Evolutionary conservation across 805 yeast species (phyloP), one percentile per base, ranked within the genome.

Genomic region (Saturnispora bothae): DNA sequence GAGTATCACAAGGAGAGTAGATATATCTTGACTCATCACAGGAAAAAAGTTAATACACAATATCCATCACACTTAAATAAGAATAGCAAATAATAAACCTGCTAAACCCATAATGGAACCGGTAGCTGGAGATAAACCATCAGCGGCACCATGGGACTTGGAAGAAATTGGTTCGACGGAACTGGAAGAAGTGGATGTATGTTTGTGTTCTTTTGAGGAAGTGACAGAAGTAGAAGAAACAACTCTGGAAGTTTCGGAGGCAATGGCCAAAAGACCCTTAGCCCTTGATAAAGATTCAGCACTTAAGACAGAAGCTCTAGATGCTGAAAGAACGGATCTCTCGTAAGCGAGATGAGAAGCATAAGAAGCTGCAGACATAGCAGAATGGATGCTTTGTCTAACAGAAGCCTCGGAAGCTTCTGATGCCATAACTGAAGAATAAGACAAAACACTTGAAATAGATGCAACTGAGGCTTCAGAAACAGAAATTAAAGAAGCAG

Each of bases 241-340:
- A 39, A 36, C 23, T 28, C 37, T 36, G 21, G 45, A 44, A 34
- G 40, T 53, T 43, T 57, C 61, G 14, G 66, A 60, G 33, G 72
- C 67, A 38, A 65, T 56, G 19, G 71, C 68, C 21, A 61, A 44
- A 34, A 63, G 49, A 39, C 66, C 68, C 41, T 54, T 51, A 34
- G 66, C 63, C 44, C 53, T 55, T n/a, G 54, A 47, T 38, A 62
- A 44, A 8, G 59, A 38, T 15, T 23, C 14, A n/a, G 43, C 35
- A 16, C 41, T 36, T 12, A 34, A 34, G 12, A 39, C 38, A 15
- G 40, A 43, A 25, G 48, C 50, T 14, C 12, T 23, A 7, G 36
- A 32, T 7, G 36, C 31, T 15, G 39, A 34, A 14, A 34, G 22
- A 16, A 39, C 40, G 6, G 38, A 27, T 20, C 37, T 20, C 20